Conservation (phyloP, 441 rosid species). For the Metrosideros polymorpha region DNA sequence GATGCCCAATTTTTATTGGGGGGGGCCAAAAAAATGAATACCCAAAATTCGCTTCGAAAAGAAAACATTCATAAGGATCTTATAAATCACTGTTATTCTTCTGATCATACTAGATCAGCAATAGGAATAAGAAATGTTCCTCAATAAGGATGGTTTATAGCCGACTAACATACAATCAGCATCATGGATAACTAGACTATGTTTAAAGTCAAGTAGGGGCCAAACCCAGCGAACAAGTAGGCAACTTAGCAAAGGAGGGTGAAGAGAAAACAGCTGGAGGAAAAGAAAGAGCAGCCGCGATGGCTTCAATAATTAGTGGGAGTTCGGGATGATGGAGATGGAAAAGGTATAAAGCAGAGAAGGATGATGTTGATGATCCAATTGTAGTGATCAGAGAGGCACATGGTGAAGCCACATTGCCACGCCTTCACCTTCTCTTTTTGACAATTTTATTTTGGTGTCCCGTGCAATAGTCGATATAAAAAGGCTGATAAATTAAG, state of each 20-base stretch:
- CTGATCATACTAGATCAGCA: not conserved
- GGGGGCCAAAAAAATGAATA: not conserved
- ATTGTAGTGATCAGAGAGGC: constrained; percentile 37
- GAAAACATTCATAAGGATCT: not conserved
- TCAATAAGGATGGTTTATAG: not conserved
- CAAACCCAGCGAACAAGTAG: not conserved
- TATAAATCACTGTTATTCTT: not conserved
- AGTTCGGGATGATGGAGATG: constrained; percentile 12
- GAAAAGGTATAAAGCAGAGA: constrained; percentile 18
- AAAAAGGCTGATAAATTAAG: not conserved
- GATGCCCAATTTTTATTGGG: not conserved
- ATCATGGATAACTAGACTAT: not conserved
- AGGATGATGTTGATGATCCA: constrained; percentile 29
- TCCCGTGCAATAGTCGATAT: not conserved
- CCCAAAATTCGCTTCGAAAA: not conserved
- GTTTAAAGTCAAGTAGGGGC: not conserved
- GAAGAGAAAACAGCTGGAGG: not conserved
- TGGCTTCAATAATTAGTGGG: constrained; percentile 29
- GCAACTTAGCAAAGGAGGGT: not conserved
- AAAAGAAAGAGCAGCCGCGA: constrained; percentile 26
- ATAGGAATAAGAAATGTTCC: not conserved
- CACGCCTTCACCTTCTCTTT: constrained; percentile 11
- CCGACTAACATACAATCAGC: not conserved
- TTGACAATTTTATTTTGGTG: not conserved
- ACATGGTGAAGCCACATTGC: constrained; percentile 38